Evolutionary conservation across 768 basidiomycete species (phyloP), one percentile per base, ranked within the genome.

Genomic region (Leucocoprinus birnbaumii): DNA sequence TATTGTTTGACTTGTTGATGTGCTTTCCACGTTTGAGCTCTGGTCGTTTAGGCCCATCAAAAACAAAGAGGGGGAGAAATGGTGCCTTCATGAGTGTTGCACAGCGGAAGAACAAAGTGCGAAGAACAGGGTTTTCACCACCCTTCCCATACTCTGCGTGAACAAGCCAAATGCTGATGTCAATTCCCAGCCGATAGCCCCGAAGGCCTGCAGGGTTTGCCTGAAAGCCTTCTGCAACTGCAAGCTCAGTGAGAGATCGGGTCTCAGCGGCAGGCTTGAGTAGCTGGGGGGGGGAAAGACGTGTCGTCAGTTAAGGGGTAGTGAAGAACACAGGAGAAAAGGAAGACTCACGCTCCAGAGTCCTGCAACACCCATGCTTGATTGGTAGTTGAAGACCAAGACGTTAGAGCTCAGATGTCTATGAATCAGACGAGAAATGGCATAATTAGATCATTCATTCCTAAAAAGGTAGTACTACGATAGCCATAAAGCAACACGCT

Each of bases 141-240:
- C 88, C 87, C 52, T 71, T 74, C 11, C 87, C 86, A 59, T 88
- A 82, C 21, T 86, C 80, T 3, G 84, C 86, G 58, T 93, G 91
- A 58, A 86, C 88, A 64, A 89, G 88, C 88, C 87, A 90, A 51
- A 91, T 89, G 40, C 86, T 86, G n/a, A 90, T 91, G 63, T 96
- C 94, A 45, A 95, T 91, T 2, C 94, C 94, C 25, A 96, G 73
- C 18, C 90, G 82, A 59, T 86, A 87, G 8, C 91, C 92, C 42
- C 91, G 80, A 27, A 82, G 71, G 19, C 80, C 80, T 35, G 79
- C 72, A 1, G 77, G 75, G 62, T 91, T 91, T 18, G 78, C 73
- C 51, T 83, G 75, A 64, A 93, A 91, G 0, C 92, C 91, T 51
- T 93, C 85, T 31, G 76, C 74, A 26, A 91, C 81, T 1, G 91